Conservation (phyloP, 768 basidiomycete species). For the Lactarius sanguifluus region DNA sequence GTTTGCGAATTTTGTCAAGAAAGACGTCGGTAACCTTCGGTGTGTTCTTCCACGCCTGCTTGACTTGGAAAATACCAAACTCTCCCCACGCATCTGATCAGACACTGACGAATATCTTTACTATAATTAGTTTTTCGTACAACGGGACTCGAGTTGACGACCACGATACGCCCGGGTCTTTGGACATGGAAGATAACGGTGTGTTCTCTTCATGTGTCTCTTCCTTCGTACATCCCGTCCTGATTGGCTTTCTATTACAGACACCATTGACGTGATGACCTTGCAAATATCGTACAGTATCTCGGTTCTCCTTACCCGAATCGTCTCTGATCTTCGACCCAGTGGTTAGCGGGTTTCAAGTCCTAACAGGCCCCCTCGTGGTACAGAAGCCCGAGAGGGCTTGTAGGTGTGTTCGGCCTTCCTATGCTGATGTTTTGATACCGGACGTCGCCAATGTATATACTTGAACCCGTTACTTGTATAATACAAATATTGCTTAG, state of each 20-base stretch:
- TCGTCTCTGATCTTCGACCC: too few relatives aligned
- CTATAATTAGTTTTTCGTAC: constrained; percentile 71
- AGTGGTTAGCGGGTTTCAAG: too few relatives aligned
- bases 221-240: neutral
- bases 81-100: neutral
- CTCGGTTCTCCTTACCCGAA: too few relatives aligned
- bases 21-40: constrained; percentile 86
- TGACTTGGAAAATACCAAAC: too few relatives aligned
- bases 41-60: constrained; percentile 41
- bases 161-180: constrained; percentile 78
- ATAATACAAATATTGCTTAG: too few relatives aligned
- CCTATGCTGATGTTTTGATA: too few relatives aligned
- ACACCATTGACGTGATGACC: constrained; percentile 95
- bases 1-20: constrained; percentile 86
- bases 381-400: too few relatives aligned
- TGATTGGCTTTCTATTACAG: constrained; percentile 40
- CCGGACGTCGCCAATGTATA: too few relatives aligned
- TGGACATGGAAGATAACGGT: constrained; percentile 93
- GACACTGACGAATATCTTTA: neutral
- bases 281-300: too few relatives aligned
- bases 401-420: too few relatives aligned
- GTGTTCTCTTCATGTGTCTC: constrained; percentile 28
- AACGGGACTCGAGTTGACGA: constrained; percentile 85
- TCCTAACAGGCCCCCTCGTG: too few relatives aligned
- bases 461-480: too few relatives aligned